Evolutionary conservation across 2,329 filamentous ascomycete genomes (phyloP).

Genomic region (Trichoderma sp.): DNA sequence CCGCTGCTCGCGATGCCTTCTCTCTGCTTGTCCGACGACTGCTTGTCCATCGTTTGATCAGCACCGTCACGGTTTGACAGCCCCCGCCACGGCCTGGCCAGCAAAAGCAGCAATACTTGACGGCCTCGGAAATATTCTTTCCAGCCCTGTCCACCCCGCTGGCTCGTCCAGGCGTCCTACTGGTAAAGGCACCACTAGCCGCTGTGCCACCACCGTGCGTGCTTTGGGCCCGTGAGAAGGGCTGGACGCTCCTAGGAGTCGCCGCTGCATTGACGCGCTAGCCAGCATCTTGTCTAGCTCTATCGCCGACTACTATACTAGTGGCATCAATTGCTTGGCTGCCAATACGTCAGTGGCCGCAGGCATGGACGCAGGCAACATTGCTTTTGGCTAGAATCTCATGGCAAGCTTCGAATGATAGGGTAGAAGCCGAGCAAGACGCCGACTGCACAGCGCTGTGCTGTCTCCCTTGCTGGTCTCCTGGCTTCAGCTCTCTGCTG

Average conservation of each 20-base stretch:
- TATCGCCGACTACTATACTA: neutral
- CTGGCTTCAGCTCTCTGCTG: neutral
- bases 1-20: neutral
- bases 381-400: neutral
- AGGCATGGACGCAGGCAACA: neutral
- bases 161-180: neutral
- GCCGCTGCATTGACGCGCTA: neutral
- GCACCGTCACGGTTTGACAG: neutral
- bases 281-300: neutral
- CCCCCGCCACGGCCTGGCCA: neutral
- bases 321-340: neutral
- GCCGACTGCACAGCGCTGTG: neutral
- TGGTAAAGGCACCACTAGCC: neutral
- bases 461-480: neutral
- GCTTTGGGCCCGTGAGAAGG: neutral
- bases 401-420: neutral
- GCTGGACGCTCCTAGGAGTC: too few relatives aligned
- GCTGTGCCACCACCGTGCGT: constrained; percentile 12
- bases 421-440: neutral
- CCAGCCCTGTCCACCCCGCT: constrained; percentile 18
- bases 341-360: neutral
- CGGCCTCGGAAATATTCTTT: neutral
- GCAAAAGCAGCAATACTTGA: neutral
- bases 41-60: neutral
- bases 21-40: neutral